phyloP scores from a whole-genome alignment of 768 basidiomycete species.

The Collybia sp. region DNA sequence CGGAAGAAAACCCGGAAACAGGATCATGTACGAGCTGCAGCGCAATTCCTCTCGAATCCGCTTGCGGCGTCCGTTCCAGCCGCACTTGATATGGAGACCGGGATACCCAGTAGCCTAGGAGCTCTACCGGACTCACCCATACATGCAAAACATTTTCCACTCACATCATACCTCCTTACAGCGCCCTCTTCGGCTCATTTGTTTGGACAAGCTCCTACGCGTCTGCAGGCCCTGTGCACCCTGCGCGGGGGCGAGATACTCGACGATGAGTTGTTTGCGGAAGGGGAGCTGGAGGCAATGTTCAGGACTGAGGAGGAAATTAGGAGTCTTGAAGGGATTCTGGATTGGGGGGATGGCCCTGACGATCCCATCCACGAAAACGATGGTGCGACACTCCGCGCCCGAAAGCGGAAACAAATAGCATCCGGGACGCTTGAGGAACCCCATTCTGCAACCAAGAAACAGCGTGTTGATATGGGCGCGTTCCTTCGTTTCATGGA shows the following conservation, averaged over 20 bases:
- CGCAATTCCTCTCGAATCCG: constrained; percentile 57
- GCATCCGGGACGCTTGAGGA: background rate
- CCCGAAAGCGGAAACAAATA: constrained; percentile 7
- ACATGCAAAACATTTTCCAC: constrained; percentile 18
- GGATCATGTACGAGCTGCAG: constrained; percentile 36
- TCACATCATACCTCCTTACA: constrained; percentile 53
- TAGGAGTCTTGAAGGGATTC: constrained; percentile 29
- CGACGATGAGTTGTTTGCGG: constrained; percentile 71
- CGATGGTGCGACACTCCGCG: constrained; percentile 1
- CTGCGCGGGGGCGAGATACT: constrained; percentile 56
- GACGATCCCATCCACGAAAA: constrained; percentile 8
- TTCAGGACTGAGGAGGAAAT: constrained; percentile 51
- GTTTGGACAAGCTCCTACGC: constrained; percentile 40
- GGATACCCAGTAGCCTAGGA: background rate
- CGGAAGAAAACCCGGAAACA: constrained; percentile 26
- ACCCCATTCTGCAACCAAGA: constrained; percentile 1
- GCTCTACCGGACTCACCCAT: constrained; percentile 4
- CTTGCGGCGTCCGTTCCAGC: constrained; percentile 27
- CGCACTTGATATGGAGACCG: background rate
- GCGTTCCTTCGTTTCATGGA: constrained; percentile 49
- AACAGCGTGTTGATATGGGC: constrained; percentile 47
- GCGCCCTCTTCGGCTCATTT: constrained; percentile 25
- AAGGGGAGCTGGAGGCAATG: constrained; percentile 63
- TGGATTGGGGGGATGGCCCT: constrained; percentile 25
- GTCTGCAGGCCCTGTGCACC: constrained; percentile 58